Base-by-base conservation (phyloP, 1,284 basidiomycete genomes). In the Ceratobasidium sp. region DNA sequence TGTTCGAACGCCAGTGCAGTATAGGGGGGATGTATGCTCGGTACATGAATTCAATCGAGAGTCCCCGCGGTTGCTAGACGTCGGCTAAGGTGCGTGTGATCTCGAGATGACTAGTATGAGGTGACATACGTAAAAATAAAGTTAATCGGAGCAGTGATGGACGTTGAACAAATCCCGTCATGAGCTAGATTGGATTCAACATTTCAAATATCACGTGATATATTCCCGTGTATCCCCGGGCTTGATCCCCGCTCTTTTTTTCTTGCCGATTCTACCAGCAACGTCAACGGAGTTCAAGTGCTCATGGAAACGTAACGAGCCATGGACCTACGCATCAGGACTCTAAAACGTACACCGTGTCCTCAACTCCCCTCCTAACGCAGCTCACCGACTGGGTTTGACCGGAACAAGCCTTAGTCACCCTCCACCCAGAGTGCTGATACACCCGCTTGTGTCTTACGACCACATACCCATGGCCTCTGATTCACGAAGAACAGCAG, bases 341-440 rank as follows among this genome's bases (percentile, higher is more conserved):
- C 24, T 16, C 14, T 19, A n/a, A 43, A 64, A 31, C 46, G 29
- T 48, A 5, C 43, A 7, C 62, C 22, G 5, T 2, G 43, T 43
- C 14, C 62, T 31, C 43, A 64, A 64, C 62, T 63, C 62, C 62
- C 16, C 14, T 64, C 62, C 49, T 4, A 29, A 41, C 41, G 24
- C 43, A 64, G 7, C 34, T 41, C 59, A n/a, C 29, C 34, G 24
- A 61, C 37, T 41, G 48, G 19, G 43, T 49, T 64, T 29, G 19
- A 48, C 22, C 62, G 62, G 29, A 19, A 31, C 62, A 11, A 24
- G 1, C 19, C 43, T 49, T 49, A 14, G 62, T 31, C 29, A 64
- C 27, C 46, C 34, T 31, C 24, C n/a, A n/a, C 39, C 34, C 59
- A n/a, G 22, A 14, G 37, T n/a, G 34, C 16, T 41, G 34, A 43